Evolutionary conservation across 108 stramenopile genomes (phyloP).

Genomic region (Pseudonitzschia delicatissima): DNA sequence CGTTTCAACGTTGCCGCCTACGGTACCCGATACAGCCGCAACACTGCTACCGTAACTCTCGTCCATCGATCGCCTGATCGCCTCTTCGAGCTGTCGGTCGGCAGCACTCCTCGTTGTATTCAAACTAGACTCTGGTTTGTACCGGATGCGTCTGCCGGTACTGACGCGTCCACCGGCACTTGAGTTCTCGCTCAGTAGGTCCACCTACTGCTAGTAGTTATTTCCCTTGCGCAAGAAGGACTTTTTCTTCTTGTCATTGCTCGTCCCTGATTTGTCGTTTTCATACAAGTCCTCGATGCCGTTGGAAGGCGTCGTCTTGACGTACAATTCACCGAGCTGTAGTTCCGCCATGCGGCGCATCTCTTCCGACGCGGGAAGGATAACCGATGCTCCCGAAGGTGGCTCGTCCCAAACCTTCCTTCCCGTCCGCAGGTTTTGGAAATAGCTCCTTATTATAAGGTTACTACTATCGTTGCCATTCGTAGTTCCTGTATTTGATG

Average conservation of each 20-base stretch:
- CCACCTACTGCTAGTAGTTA: slow-evolving; percentile 13
- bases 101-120: background rate
- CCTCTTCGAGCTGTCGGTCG: slow-evolving; percentile 26
- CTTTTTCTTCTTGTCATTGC: slow-evolving; percentile 1
- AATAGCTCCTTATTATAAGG: slow-evolving; percentile 65
- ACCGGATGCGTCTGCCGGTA: slow-evolving; percentile 13
- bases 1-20: background rate
- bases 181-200: background rate
- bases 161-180: background rate
- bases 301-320: background rate
- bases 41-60: slow-evolving; percentile 28
- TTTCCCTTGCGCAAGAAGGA: background rate
- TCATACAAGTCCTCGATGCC: background rate
- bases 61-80: slow-evolving; percentile 24
- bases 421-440: slow-evolving; percentile 55
- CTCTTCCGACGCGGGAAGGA: slow-evolving; percentile 57
- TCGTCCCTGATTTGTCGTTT: background rate
- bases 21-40: background rate
- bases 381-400: slow-evolving; percentile 64
- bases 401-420: slow-evolving; percentile 84
- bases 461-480: background rate
- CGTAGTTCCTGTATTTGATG: background rate
- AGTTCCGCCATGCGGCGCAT: slow-evolving; percentile 58
- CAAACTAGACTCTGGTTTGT: slow-evolving; percentile 25
- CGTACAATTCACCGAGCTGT: slow-evolving; percentile 61